These are phyloP conservation scores for Scheffersomyces ergatensis DNA, from an alignment of 805 yeast species.

Conservation along the genomic window DNA sequence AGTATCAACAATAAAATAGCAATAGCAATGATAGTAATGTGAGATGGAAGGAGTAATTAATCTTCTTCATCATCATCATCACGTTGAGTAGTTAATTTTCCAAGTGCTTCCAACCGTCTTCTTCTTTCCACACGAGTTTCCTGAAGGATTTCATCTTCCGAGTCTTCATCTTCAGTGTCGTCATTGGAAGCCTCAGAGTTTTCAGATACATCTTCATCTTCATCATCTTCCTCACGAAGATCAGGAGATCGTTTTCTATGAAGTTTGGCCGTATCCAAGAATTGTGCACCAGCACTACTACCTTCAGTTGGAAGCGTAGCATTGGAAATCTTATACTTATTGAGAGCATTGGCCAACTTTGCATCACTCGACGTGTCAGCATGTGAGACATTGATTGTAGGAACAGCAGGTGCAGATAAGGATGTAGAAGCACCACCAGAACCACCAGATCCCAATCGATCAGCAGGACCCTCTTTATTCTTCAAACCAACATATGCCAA, in stretches of 20 bases:
- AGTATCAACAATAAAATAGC: too few species aligned
- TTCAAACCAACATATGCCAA: constrained; percentile 56
- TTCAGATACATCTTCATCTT: constrained; percentile 8
- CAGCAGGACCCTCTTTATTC: constrained; percentile 5
- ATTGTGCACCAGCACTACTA: neutral
- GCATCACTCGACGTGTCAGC: neutral
- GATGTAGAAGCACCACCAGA: neutral
- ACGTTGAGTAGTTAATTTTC: constrained; percentile 38
- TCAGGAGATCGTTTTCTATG: constrained; percentile 2
- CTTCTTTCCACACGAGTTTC: constrained; percentile 69
- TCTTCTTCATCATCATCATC: constrained; percentile 43
- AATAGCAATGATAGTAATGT: too few species aligned
- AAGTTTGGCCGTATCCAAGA: neutral
- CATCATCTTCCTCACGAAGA: constrained; percentile 2
- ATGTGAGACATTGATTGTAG: constrained; percentile 8
- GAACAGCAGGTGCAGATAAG: neutral
- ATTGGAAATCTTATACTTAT: neutral
- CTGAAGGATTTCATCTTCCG: constrained; percentile 20
- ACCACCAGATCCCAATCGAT: too few species aligned
- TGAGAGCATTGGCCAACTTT: neutral
- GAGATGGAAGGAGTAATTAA: neutral
- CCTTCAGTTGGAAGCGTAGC: too few species aligned
- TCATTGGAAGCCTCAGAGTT: constrained; percentile 12
- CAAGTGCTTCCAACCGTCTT: constrained; percentile 61
- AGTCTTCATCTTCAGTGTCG: constrained; percentile 21